Evolutionary conservation across 2,329 filamentous ascomycete species (phyloP), one percentile per base, ranked within the genome.

Genomic region (Sporothrix globosa): DNA sequence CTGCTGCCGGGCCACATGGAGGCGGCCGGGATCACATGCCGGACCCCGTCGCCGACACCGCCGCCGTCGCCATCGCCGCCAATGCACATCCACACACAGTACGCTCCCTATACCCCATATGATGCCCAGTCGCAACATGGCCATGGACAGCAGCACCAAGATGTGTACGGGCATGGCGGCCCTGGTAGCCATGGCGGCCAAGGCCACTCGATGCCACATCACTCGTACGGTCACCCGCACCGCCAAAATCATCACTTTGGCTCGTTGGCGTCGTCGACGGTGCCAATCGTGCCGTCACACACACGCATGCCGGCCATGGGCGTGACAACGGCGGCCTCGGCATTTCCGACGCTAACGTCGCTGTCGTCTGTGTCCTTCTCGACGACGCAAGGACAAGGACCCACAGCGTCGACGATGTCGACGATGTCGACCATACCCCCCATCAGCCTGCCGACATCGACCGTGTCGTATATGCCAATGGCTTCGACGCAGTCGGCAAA

Each of bases 1-100:
- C 63, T 73, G 14, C 67, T 73, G 11, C 69, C 72, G 9, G 70
- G 69, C 60, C 71, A 72, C 34, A 67, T 68, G 41, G 68, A 71
- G 21, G 48, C 67, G 0, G 66, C 71, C 0, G 75, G 75, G 13
- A 76, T 76, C 61, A 73, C 71, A 48, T 76, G 75, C 73, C 73
- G 72, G 30, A 76, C 76, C 30, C 76, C 75, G 1, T 73, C 74
- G 11, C 74, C 75, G 24, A 53, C 66, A 10, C 70, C 73, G 11
- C 39, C 70, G 68, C 70, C 66, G 48, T 70, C 13, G 68, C 70
- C 27, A 7, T 50, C 70, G 9, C 4, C 56, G 19, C 11, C 44
- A 1, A 34, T 34, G 41, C 41, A 13, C 11, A 9, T 13, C 41
- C 41, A 44, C 4, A 13, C 41, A 17, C 41, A 44, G 41, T 44